Percentiles rank a stretch among this genome's conserved stretches.
Conservation (phyloP, 305 asterid species). For the Nicotiana rustica region DNA sequence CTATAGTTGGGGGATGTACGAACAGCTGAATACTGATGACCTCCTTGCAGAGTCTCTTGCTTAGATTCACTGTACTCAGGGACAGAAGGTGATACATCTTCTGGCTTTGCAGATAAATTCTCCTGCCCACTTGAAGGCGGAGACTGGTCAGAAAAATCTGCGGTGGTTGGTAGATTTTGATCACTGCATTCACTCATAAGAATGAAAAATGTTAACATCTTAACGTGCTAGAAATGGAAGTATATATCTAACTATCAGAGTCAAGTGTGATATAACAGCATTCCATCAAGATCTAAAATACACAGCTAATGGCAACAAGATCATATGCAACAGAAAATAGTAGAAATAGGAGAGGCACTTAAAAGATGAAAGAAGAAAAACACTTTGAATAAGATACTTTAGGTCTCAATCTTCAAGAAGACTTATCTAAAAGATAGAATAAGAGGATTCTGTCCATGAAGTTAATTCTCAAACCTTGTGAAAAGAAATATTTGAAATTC, state of each 20-base stretch:
- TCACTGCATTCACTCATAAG: constrained; percentile 52
- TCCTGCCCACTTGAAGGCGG: constrained; percentile 57
- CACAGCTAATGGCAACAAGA: constrained; percentile 21
- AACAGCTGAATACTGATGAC: constrained; percentile 59
- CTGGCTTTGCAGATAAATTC: constrained; percentile 57
- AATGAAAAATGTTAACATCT: constrained; percentile 16
- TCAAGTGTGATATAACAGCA: constrained; percentile 21
- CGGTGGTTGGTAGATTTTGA: constrained; percentile 54
- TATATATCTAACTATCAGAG: constrained; percentile 16
- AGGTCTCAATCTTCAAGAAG: constrained; percentile 28
- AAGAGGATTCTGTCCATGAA: constrained; percentile 20
- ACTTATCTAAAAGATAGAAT: constrained; percentile 2
- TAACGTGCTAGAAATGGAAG: constrained; percentile 24
- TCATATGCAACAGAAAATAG: not conserved
- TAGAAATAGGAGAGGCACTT: not conserved
- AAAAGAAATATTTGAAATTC: not conserved
- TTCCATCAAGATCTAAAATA: constrained; percentile 24
- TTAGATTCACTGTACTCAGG: constrained; percentile 61
- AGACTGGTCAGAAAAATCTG: constrained; percentile 55
- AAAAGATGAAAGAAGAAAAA: constrained; percentile 10
- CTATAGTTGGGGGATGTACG: constrained; percentile 67
- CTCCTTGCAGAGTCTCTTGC: constrained; percentile 66
- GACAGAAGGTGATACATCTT: constrained; percentile 59
- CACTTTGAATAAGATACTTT: constrained; percentile 13
- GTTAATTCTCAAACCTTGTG: not conserved